Base-by-base conservation (phyloP, 1,284 basidiomycete species). In the Testicularia cyperi region DNA sequence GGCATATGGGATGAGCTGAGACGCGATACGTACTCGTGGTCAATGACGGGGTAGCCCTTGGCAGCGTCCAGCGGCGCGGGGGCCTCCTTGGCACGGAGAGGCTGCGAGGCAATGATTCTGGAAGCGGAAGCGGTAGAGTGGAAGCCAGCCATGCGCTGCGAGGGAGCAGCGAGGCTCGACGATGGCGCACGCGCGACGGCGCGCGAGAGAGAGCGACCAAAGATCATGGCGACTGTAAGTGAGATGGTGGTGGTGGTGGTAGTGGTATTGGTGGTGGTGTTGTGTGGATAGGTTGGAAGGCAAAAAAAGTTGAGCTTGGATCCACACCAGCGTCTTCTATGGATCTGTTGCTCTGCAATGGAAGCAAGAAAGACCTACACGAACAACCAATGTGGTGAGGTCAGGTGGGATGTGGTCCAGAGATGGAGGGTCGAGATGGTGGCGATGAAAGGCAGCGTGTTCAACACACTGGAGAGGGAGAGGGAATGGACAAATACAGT, bases 191-290 rank as follows among this genome's bases (percentile, higher is more conserved):
- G 53, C 60, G 60, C 60, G n/a, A 63, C 45, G 49, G 60, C 54
- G 45, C 60, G 25, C 47, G 60, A 53, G 26, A 63, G 42, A 40
- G 60, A 53, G 49, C 54, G 56, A 44, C 29, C 53, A 19, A 63
- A 57, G 42, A 63, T 53, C 60, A 63, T 63, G 45, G 25, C 42
- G 41, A 42, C 16, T 21, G 42, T 21, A 36, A n/a, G 15, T 45
- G 27, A 5, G 38, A 97, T 97, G 92, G 91, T 92, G n/a, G 82
- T 97, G 40, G 81, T 98, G 63, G 92, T 91, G 3, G 81, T 97
- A 28, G 84, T 88, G 15, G 94, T 94, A 9, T 91, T 84, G 77
- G 92, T n/a, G n/a, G n/a, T n/a, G n/a, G 25, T 38, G 36, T 9
- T 24, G 38, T 19, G 31, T 4, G 20, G 44, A 46, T 32, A 29